Base-by-base conservation (phyloP, 1,284 basidiomycete genomes). In the Cryptococcus depauperatus region DNA sequence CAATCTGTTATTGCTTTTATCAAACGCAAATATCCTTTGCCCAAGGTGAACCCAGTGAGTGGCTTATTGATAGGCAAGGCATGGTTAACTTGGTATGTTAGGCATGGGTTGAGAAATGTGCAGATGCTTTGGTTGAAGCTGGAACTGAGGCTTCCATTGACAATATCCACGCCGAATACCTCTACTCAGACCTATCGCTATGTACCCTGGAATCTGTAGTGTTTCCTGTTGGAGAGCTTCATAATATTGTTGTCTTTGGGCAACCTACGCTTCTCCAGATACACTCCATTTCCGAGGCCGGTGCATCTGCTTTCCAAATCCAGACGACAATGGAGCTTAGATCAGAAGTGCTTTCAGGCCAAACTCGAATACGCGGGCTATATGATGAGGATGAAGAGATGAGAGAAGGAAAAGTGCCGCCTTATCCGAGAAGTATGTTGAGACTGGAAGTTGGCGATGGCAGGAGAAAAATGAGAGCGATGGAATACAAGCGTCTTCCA, bases 371-470 rank as follows among this genome's bases (percentile, higher is more conserved):
- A 27, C 40, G 68, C 11, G 45, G 66, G 23, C 61, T 71, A 50
- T 60, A 58, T 32, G 66, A 70, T 37, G 49, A 47, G 16, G 51
- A 60, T 37, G 51, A 56, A 16, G 55, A 55, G n/a, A 37, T 55
- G 14, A 59, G 57, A 7, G 53, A 54, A 19, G 61, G 59, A 0
- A 59, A 56, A 35, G 47, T 69, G 13, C 68, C 68, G 22, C 56
- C 57, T 5, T 71, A 70, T 48, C 62, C 64, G 1, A 41, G 69
- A n/a, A 51, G 57, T 8, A 71, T 71, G 68, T 50, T 71, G 29
- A 51, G 45, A 38, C 41, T 71, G 34, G 57, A 64, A 29, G 34
- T 70, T 9, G 54, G 57, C 7, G 69, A 71, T 54, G 69, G 69
- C n/a, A 55, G 54, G 37, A 52, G 35, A 18, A 43, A 53, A 1